Conservation (phyloP, 805 yeast genomes). For the Starmerella ratchasimensis region DNA sequence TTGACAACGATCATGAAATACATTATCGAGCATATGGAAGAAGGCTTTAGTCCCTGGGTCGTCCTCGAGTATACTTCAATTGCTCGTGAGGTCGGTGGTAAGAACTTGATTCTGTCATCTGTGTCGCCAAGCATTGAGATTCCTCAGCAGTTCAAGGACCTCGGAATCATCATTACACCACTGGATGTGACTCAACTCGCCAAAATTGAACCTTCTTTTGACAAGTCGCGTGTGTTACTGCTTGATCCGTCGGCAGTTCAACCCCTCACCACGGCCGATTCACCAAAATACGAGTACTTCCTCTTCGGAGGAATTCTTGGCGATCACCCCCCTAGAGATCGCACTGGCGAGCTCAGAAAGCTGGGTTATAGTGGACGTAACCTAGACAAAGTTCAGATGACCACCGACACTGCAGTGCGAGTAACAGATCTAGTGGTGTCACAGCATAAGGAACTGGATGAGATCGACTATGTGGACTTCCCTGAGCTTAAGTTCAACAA, state of each 20-base stretch:
- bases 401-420: slow-evolving; percentile 93
- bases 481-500: slow-evolving; percentile 84
- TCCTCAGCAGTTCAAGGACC: slow-evolving; percentile 38
- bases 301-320: slow-evolving; percentile 95
- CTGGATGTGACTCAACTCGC: slow-evolving; percentile 41
- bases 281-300: slow-evolving; percentile 59
- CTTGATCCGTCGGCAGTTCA: slow-evolving; percentile 76
- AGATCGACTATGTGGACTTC: slow-evolving; percentile 75
- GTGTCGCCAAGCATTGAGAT: slow-evolving; percentile 57
- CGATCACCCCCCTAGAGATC: slow-evolving; percentile 73
- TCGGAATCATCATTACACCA: slow-evolving; percentile 37
- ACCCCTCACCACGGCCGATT: slow-evolving; percentile 64
- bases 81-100: slow-evolving; percentile 65
- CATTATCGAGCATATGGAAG: slow-evolving; percentile 95
- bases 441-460: slow-evolving; percentile 43
- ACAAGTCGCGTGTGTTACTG: slow-evolving; percentile 49
- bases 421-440: slow-evolving; percentile 73
- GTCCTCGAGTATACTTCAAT: slow-evolving; percentile 73
- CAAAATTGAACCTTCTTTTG: slow-evolving; percentile 28
- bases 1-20: slow-evolving; percentile 51
- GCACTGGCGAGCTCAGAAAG: slow-evolving; percentile 81
- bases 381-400: slow-evolving; percentile 82
- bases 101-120: slow-evolving; percentile 63
- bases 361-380: slow-evolving; percentile 81
- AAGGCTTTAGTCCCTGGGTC: slow-evolving; percentile 95